Conservation (phyloP, 208 protist genomes). For the Acanthamoeba culbertsoni region DNA sequence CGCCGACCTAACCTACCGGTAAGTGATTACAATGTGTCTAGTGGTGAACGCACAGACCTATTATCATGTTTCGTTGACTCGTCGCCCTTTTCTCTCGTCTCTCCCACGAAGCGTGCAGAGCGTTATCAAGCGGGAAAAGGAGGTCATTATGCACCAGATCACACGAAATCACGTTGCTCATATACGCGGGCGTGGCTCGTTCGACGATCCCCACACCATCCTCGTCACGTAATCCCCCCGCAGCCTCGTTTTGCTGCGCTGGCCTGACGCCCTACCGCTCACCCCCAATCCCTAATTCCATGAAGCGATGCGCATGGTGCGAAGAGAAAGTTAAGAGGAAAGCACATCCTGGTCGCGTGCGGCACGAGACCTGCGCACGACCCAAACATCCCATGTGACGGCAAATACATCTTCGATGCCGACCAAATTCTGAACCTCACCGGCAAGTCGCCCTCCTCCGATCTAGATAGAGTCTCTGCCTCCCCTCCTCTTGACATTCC, state of each 20-base stretch:
- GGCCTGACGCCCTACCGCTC: neutral
- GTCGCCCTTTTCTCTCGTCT: too few species aligned
- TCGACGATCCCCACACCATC: constrained; percentile 32
- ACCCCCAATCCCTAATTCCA: neutral
- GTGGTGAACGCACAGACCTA: neutral
- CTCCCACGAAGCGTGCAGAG: neutral
- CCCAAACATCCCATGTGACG: constrained; percentile 44
- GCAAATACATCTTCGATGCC: constrained; percentile 59
- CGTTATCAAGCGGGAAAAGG: constrained; percentile 34
- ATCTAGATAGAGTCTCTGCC: neutral
- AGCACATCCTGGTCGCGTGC: constrained; percentile 47
- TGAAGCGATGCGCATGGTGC: neutral
- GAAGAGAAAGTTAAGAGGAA: neutral
- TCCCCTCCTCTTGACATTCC: neutral
- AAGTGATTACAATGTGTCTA: neutral
- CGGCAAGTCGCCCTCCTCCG: neutral
- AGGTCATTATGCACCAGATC: constrained; percentile 24
- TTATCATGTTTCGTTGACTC: neutral
- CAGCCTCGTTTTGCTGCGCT: neutral
- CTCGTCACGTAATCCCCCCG: neutral
- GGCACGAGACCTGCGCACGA: constrained; percentile 59
- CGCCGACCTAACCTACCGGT: constrained; percentile 10
- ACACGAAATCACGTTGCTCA: constrained; percentile 14
- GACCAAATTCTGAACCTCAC: constrained; percentile 59
- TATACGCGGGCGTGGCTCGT: neutral